Base-by-base conservation (phyloP, 1,284 basidiomycete genomes). In the Earliella scabrosa region DNA sequence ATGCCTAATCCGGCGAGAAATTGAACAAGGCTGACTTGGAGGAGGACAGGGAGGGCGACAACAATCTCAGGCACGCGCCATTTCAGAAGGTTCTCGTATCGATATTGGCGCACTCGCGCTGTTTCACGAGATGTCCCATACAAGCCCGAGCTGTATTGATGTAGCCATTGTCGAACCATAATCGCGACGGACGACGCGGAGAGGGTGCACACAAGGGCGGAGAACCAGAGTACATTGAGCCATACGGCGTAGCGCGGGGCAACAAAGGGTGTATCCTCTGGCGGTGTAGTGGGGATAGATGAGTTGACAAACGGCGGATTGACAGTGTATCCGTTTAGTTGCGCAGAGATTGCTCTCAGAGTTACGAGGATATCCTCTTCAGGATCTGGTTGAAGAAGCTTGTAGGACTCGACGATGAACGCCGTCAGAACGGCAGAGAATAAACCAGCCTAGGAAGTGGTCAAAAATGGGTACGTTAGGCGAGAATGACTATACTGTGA, bases 1-100 rank as follows among this genome's bases (percentile, higher is more conserved):
- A 52, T 50, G 24, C 48, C 18, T 9, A 59, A 38, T 6, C 58
- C 58, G 20, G 23, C 34, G n/a, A 59, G 43, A 50, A 59, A 59
- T 10, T 52, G 41, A 31, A 52, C 11, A n/a, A 59, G 39, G 4
- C 53, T 38, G 20, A 52, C 2, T 23, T 59, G 52, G 18, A 55
- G 58, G 26, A 59, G 40, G 29, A 54, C 44, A 9, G 53, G 53
- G 34, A 59, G 50, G 9, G 43, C 21, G 7, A 34, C 41, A 9
- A 59, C 46, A 26, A 55, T 52, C 21, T 50, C 53, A 6, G 45
- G 11, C 10, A 54, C 49, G 9, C 31, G 27, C 58, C 58, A 59
- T 14, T 35, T 45, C 27, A 31, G 36, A n/a, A 54, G 36, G 16
- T 20, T 32, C 16, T 54, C 45, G 38, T 47, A 48, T 9, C 52